Base-by-base conservation (phyloP, 2,329 filamentous ascomycete genomes). In the Xylariaceae sp. region DNA sequence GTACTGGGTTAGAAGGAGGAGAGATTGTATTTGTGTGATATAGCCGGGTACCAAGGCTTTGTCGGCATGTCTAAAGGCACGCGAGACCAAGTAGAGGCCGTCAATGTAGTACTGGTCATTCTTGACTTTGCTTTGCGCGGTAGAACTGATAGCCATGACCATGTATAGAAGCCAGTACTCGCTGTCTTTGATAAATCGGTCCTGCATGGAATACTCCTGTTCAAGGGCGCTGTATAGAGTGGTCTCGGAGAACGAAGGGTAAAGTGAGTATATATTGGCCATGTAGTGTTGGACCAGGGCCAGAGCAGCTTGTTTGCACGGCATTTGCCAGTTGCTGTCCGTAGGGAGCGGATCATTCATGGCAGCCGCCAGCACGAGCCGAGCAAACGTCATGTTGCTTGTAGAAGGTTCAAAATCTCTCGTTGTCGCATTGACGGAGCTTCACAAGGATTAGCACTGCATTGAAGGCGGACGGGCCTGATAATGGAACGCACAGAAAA, bases 391-490 rank as follows among this genome's bases (percentile, higher is more conserved):
- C 83, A 96, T 95, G 68, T 90, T 91, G 61, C 86, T 88, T 35
- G 89, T 87, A 59, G 92, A 91, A 7, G 91, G 88, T 72, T 96
- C 91, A 70, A 97, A 97, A 73, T 97, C 94, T 70, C 92, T 84
- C 1, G 92, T 93, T 0, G 92, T 97, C 34, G 94, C 92, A 77
- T 96, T 96, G 70, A 99, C 90, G 4, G 93, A 91, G 58, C 91
- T 94, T 67, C 13, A 53, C 41, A 13, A 39, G 34, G 5, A 54
- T 60, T 50, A 65, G 61, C 64, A 64, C 62, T 53, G 52, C 47
- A 53, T 23, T 47, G 41, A 37, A 41, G 53, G 51, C n/a, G 2
- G 5, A 39, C 11, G 44, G 56, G 54, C 23, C 10, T 51, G 37
- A 47, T 2, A 30, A 30, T 6, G 23, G 51, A 59, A 49, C 87